Evolutionary conservation across 306 rosid genomes (phyloP).

Genomic region (Trifolium repens): DNA sequence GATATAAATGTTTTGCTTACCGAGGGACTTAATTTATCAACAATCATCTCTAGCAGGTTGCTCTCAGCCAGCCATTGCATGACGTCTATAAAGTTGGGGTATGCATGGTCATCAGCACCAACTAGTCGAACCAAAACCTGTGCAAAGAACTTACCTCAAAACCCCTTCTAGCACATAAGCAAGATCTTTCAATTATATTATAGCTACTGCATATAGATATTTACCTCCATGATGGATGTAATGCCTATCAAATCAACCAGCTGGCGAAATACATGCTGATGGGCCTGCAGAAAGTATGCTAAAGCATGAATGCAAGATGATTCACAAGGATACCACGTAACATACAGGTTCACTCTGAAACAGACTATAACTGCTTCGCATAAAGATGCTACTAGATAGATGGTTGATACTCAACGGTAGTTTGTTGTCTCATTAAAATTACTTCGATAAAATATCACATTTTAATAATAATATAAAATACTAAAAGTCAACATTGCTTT

Average conservation of each 20-base stretch:
- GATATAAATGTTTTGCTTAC: conserved; percentile 57
- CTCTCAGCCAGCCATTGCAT: conserved; percentile 97
- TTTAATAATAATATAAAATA: conserved; percentile 6
- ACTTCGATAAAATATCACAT: not conserved
- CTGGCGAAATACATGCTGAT: conserved; percentile 79
- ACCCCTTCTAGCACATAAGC: conserved; percentile 24
- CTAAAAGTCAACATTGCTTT: conserved; percentile 20
- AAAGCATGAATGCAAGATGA: conserved; percentile 35
- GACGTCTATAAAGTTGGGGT: conserved; percentile 91
- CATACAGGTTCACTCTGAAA: not conserved
- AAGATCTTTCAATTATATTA: conserved; percentile 16
- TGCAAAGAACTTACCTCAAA: conserved; percentile 39
- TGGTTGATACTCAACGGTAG: not conserved
- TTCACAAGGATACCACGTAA: conserved; percentile 32
- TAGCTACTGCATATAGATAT: conserved; percentile 12
- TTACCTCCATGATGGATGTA: conserved; percentile 99
- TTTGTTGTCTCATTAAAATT: conserved; percentile 8
- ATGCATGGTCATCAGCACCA: conserved; percentile 90
- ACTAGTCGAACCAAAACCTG: conserved; percentile 96
- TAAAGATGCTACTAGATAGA: not conserved
- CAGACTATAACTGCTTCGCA: conserved; percentile 3
- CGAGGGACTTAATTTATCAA: conserved; percentile 85
- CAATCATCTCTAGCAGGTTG: conserved; percentile 94
- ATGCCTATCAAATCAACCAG: conserved; percentile 97
- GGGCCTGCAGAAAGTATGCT: conserved; percentile 68